Conservation (phyloP, 2,329 filamentous ascomycete genomes). For the Xylariaceae sp. region DNA sequence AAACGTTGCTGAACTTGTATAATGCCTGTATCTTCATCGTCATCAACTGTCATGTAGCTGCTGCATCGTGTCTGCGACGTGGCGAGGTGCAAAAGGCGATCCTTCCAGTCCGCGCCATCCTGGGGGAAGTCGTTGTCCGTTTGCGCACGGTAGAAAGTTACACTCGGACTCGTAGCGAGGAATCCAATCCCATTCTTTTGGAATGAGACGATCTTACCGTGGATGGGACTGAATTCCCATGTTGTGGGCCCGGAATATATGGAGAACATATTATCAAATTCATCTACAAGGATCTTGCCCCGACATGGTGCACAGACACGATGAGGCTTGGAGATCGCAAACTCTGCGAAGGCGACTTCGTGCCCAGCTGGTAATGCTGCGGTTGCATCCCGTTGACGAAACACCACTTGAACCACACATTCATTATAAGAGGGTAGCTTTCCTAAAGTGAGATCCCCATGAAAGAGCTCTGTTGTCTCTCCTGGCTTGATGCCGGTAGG, state of each 20-base stretch:
- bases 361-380: slow-evolving; percentile 24
- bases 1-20: slow-evolving; percentile 47
- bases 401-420: slow-evolving; percentile 26
- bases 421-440: slow-evolving; percentile 16
- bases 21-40: slow-evolving; percentile 31
- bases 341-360: slow-evolving; percentile 31
- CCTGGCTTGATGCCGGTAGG: slow-evolving; percentile 26
- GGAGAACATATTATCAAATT: slow-evolving; percentile 25
- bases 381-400: slow-evolving; percentile 25
- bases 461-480: slow-evolving; percentile 25
- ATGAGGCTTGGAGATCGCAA: slow-evolving; percentile 18
- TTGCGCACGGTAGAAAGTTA: slow-evolving; percentile 54
- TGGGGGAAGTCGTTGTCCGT: slow-evolving; percentile 59
- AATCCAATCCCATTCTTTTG: slow-evolving; percentile 27
- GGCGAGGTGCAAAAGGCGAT: slow-evolving; percentile 12
- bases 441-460: not conserved
- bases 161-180: slow-evolving; percentile 20
- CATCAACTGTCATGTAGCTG: slow-evolving; percentile 24
- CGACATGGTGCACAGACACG: not conserved
- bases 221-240: slow-evolving; percentile 27
- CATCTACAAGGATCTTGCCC: slow-evolving; percentile 21
- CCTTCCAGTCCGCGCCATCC: slow-evolving; percentile 52
- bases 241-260: slow-evolving; percentile 23
- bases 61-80: slow-evolving; percentile 15
- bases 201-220: slow-evolving; percentile 26